A percentile compares a stretch with the other conserved stretches of the same genome.
Conservation (phyloP, 768 basidiomycete species). For the Phlebiopsis flavidoalba region DNA sequence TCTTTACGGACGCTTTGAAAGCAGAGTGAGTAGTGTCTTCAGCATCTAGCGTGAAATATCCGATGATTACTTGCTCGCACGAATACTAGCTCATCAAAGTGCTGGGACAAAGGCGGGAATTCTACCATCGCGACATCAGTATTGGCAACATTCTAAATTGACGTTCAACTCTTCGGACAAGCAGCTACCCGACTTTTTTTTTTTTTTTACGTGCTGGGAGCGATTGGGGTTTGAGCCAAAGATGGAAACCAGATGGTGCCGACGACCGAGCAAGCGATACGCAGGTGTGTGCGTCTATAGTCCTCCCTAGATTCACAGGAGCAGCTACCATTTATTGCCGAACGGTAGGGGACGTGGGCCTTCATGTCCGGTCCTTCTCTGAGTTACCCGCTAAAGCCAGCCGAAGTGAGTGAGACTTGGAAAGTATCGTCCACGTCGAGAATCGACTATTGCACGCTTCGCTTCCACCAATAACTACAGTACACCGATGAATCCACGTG, state of each 20-base stretch:
- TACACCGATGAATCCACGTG: not conserved
- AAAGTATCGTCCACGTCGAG: not conserved
- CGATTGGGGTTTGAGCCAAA: no score
- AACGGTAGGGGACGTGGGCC: not conserved
- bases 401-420: not conserved
- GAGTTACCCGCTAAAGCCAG: conserved; percentile 1
- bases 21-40: not conserved
- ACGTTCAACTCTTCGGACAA: no score
- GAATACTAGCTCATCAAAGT: not conserved
- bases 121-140: not conserved
- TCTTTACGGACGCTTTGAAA: not conserved
- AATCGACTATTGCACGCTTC: not conserved
- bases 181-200: no score
- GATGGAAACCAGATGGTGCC: no score
- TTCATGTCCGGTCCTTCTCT: not conserved
- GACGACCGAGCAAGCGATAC: no score
- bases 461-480: not conserved
- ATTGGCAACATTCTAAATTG: not conserved
- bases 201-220: no score
- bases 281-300: no score
- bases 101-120: not conserved
- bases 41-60: not conserved
- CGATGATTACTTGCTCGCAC: not conserved
- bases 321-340: no score
- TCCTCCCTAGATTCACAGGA: no score